Percentiles rank a stretch among this genome's conserved stretches.
phyloP scores from a whole-genome alignment of 2,329 filamentous ascomycete species.

The Penicillium oxalicum region DNA sequence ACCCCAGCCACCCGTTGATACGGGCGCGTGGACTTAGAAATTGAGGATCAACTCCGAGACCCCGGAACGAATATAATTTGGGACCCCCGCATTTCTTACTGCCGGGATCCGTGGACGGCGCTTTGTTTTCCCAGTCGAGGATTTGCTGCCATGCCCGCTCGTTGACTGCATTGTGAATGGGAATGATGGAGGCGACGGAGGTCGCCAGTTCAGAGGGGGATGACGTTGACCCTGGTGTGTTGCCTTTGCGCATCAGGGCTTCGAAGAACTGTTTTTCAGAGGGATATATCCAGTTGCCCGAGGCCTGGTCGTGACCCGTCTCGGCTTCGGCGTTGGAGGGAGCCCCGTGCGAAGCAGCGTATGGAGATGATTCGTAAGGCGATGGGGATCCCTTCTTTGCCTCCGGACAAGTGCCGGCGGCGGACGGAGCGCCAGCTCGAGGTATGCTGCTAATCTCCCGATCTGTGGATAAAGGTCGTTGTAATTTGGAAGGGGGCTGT shows the following conservation, averaged over 20 bases:
- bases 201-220: constrained; percentile 45
- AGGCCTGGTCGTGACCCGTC: constrained; percentile 60
- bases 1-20: constrained; percentile 78
- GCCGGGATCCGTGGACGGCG: constrained; percentile 48
- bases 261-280: constrained; percentile 98
- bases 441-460: constrained; percentile 78
- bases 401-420: constrained; percentile 17
- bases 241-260: constrained; percentile 87
- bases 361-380: constrained; percentile 25
- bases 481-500: constrained; percentile 23
- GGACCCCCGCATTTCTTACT: constrained; percentile 69
- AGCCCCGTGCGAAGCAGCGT: constrained; percentile 27
- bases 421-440: constrained; percentile 44
- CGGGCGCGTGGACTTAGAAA: constrained; percentile 74
- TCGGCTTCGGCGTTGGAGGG: constrained; percentile 74
- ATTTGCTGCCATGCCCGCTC: constrained; percentile 95
- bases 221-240: constrained; percentile 52
- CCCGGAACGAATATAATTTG: constrained; percentile 75
- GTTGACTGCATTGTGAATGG: constrained; percentile 97
- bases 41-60: constrained; percentile 47
- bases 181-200: constrained; percentile 88
- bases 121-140: constrained; percentile 75
- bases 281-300: constrained; percentile 95
- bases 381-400: constrained; percentile 24
- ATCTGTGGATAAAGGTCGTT: constrained; percentile 53